A percentile compares a stretch with the other conserved stretches of the same genome.
phyloP scores from a whole-genome alignment of 768 basidiomycete species.

The Lactarius trivialis region DNA sequence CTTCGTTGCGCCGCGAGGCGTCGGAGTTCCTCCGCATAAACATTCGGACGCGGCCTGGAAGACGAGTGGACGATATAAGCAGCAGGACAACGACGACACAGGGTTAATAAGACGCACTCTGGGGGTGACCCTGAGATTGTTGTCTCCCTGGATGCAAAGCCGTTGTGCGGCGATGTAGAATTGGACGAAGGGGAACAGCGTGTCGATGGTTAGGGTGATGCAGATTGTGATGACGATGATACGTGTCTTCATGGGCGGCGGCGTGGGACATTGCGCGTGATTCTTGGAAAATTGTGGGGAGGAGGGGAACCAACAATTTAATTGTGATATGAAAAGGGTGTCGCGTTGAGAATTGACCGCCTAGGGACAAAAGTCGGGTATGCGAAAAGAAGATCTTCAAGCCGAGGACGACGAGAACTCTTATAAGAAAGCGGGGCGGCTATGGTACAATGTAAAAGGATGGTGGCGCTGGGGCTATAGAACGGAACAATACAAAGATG shows the following conservation, averaged over 20 bases:
- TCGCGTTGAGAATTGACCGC: neutral
- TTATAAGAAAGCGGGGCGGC: slow-evolving; percentile 12
- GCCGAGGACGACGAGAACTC: neutral
- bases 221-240: neutral
- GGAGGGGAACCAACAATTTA: neutral
- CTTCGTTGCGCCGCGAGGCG: slow-evolving; percentile 1
- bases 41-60: slow-evolving; percentile 12
- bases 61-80: neutral
- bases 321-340: neutral
- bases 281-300: neutral
- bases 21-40: slow-evolving; percentile 15
- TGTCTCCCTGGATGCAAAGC: slow-evolving; percentile 3
- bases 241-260: neutral
- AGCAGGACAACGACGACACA: neutral
- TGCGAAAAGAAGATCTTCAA: neutral
- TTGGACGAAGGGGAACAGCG: slow-evolving; percentile 15
- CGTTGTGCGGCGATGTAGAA: slow-evolving; percentile 12
- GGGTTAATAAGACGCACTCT: slow-evolving; percentile 3
- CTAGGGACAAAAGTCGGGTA: neutral
- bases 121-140: slow-evolving; percentile 2
- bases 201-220: slow-evolving; percentile 20
- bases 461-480: neutral
- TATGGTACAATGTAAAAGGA: neutral
- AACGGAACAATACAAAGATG: slow-evolving; percentile 9
- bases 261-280: slow-evolving; percentile 17